phyloP scores from a whole-genome alignment of 371 early-diverging fungal genomes.

The Quaeritorhiza haematococci region DNA sequence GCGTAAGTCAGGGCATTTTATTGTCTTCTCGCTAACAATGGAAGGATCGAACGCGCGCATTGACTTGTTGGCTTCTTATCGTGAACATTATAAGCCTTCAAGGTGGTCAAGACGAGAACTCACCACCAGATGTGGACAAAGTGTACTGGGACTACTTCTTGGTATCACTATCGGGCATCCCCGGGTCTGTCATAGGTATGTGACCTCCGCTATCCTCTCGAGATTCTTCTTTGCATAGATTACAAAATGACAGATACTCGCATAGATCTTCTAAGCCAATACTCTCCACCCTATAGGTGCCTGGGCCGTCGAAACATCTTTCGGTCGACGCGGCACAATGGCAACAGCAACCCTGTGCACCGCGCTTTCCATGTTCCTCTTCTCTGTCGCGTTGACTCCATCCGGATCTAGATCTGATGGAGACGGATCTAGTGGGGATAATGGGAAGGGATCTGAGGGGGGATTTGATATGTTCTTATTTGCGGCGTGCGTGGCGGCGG shows the following conservation, averaged over 20 bases:
- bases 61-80: neutral
- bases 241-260: too few relatives aligned
- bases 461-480: too few relatives aligned
- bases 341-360: constrained; percentile 68
- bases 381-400: constrained; percentile 49
- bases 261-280: too few relatives aligned
- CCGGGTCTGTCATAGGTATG: constrained; percentile 66
- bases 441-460: too few relatives aligned
- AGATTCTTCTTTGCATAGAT: too few relatives aligned
- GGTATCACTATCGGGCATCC: constrained; percentile 72
- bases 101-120: constrained; percentile 35
- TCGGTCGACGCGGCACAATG: constrained; percentile 83
- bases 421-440: too few relatives aligned
- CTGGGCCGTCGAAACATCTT: constrained; percentile 64
- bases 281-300: constrained; percentile 48
- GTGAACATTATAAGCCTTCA: constrained; percentile 31
- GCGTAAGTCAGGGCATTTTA: constrained; percentile 12
- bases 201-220: too few relatives aligned
- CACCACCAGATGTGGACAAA: constrained; percentile 28
- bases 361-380: constrained; percentile 58
- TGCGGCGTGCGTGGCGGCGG: constrained; percentile 63
- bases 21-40: too few relatives aligned
- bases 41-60: constrained; percentile 2
- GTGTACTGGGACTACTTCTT: constrained; percentile 74
- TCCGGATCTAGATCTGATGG: too few relatives aligned